Evolutionary conservation across 495 filamentous ascomycete genomes (phyloP).

Genomic region (Penicillium taxi): DNA sequence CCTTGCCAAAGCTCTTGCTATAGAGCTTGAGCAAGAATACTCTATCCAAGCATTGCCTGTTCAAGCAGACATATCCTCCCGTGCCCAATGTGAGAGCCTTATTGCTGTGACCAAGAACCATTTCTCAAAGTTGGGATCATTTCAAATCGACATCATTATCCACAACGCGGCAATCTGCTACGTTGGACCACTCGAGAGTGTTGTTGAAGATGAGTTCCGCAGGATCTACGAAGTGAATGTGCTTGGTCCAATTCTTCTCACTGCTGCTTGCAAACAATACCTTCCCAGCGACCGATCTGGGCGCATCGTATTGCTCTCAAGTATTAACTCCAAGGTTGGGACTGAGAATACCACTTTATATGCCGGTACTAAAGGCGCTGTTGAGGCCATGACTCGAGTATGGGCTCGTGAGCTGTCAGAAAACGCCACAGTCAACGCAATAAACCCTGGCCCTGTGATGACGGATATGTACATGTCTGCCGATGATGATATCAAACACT

Average conservation of each 20-base stretch:
- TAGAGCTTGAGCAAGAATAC: neutral
- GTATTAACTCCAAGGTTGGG: conserved; percentile 53
- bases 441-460: conserved; percentile 72
- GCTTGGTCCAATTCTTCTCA: conserved; percentile 60
- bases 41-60: neutral
- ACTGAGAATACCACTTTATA: conserved; percentile 58
- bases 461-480: conserved; percentile 53
- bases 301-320: conserved; percentile 62
- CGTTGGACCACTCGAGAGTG: neutral
- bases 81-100: neutral
- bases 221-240: conserved; percentile 65
- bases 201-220: conserved; percentile 45
- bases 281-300: conserved; percentile 63
- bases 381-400: conserved; percentile 73
- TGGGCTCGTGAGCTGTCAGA: conserved; percentile 68
- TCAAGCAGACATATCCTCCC: conserved; percentile 1
- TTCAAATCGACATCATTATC: conserved; percentile 68
- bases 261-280: conserved; percentile 53
- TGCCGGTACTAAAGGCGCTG: conserved; percentile 67
- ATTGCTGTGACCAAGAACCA: conserved; percentile 20
- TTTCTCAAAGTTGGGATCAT: conserved; percentile 28
- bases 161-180: conserved; percentile 61
- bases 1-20: neutral
- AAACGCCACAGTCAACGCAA: conserved; percentile 61
- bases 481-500: conserved; percentile 9